Percentiles rank a stretch among this genome's conserved stretches.
phyloP scores from a whole-genome alignment of 148 eudicot species.

The Linanthus parryae region DNA sequence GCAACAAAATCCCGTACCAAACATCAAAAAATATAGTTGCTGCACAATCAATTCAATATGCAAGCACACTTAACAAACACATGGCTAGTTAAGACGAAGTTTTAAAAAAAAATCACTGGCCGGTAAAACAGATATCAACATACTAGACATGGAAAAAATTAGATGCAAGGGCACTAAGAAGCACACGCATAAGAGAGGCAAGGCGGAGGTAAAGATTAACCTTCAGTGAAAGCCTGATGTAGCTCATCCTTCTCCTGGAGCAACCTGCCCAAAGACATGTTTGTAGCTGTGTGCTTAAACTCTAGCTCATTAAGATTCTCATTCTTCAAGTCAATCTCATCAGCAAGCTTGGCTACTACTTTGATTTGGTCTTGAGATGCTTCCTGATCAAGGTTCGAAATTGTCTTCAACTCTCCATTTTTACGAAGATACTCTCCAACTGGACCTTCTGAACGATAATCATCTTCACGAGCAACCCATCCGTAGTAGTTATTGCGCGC shows the following conservation, averaged over 20 bases:
- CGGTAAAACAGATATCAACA: not conserved
- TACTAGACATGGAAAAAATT: not conserved
- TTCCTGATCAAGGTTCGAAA: conserved; percentile 40
- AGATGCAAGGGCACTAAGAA: not conserved
- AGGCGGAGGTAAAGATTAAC: conserved; percentile 13
- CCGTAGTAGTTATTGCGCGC: conserved; percentile 53
- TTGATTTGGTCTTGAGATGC: conserved; percentile 23
- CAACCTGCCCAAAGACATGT: conserved; percentile 45
- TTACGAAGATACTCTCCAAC: conserved; percentile 57
- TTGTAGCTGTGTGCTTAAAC: conserved; percentile 39
- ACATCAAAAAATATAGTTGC: not conserved
- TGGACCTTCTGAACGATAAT: conserved; percentile 41
- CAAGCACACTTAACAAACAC: not conserved
- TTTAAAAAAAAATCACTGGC: not conserved
- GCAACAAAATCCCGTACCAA: not conserved
- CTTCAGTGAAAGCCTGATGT: conserved; percentile 51
- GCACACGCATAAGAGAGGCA: not conserved
- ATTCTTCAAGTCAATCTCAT: conserved; percentile 45
- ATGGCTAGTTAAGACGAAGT: not conserved
- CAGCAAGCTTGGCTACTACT: conserved; percentile 38
- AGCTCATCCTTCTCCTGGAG: conserved; percentile 52
- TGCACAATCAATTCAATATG: not conserved
- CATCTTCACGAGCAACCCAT: conserved; percentile 77
- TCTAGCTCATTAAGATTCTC: conserved; percentile 45
- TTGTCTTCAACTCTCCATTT: conserved; percentile 47